Base-by-base conservation (phyloP, 176 grass and related monocot genomes). In the Carex parvula region DNA sequence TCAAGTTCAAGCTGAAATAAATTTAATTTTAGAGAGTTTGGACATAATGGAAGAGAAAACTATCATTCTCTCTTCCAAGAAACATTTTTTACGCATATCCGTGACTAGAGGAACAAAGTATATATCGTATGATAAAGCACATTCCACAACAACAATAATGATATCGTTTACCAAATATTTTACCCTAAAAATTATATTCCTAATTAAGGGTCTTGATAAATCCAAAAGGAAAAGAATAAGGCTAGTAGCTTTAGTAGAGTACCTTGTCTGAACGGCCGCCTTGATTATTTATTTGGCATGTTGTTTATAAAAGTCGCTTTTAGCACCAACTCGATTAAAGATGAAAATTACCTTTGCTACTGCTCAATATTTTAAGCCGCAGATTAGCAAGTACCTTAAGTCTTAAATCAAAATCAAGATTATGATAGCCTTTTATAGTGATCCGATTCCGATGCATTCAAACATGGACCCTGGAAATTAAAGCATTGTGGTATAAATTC, bases 401-500 rank as follows among this genome's bases (percentile, higher is more conserved):
- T 33, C 16, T 16, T 26, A 64, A 59, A 37, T 61, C 77, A n/a
- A 60, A 46, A 46, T 46, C 46, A 12, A 41, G 55, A 60, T 37
- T n/a, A 60, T 3, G 12, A 39, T 42, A 15, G 16, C 16, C 18
- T 18, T 24, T 63, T 62, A 48, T 44, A 81, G 15, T 82, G 59
- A 82, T 66, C 46, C 12, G n/a, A n/a, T n/a, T n/a, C n/a, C n/a
- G 29, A 76, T 54, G 12, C 71, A 76, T 6, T 20, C 21, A 30
- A 8, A 66, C 15, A 18, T 3, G 11, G 21, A 5, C 22, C n/a
- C 22, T 18, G 18, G 20, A 41, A 12, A 48, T 11, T 48, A 48
- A 81, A 14, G 52, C 30, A 20, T 39, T 81, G 24, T 62, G 4
- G 81, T 29, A 83, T 68, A 83, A 83, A 83, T 83, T 83, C 81